A percentile compares a stretch with the other conserved stretches of the same genome.
phyloP scores from a whole-genome alignment of 1,284 basidiomycete genomes.

The Singerocomus rubriflavus region DNA sequence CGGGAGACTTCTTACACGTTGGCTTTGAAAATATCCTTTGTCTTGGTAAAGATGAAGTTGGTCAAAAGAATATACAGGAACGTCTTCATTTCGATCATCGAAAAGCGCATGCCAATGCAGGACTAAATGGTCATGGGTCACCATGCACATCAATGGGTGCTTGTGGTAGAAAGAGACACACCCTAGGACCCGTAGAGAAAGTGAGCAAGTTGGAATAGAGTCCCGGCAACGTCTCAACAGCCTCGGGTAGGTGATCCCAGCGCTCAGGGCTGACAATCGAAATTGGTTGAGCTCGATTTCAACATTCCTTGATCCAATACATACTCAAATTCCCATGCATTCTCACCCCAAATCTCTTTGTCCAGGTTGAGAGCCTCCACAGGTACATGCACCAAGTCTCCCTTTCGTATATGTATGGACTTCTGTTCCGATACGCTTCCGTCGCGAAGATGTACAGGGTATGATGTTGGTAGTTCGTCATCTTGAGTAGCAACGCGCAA shows the following conservation, averaged over 20 bases:
- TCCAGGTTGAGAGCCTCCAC: conserved; percentile 76
- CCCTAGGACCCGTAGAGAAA: conserved; percentile 77
- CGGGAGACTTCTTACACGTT: conserved; percentile 57
- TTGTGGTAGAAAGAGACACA: conserved; percentile 35
- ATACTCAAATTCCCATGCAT: conserved; percentile 75
- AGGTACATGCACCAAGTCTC: conserved; percentile 70
- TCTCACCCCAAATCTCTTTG: conserved; percentile 69
- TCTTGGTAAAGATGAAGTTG: conserved; percentile 58
- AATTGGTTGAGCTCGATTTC: neutral
- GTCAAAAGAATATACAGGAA: conserved; percentile 69
- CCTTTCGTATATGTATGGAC: conserved; percentile 56
- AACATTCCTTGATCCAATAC: conserved; percentile 23
- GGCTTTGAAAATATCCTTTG: conserved; percentile 58
- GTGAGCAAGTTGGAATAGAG: conserved; percentile 67
- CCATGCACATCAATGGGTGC: neutral
- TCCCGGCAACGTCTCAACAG: conserved; percentile 58
- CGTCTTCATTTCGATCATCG: conserved; percentile 76
- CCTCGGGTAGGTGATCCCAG: conserved; percentile 72
- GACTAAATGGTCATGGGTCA: conserved; percentile 43
- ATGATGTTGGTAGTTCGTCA: conserved; percentile 68
- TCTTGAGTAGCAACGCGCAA: conserved; percentile 71
- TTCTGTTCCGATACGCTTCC: conserved; percentile 44
- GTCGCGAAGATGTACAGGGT: conserved; percentile 56
- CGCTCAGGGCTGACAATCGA: conserved; percentile 59
- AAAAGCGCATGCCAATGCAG: conserved; percentile 76